phyloP scores from a whole-genome alignment of 108 stramenopile genomes.

The Hondaea fermentalgiana region DNA sequence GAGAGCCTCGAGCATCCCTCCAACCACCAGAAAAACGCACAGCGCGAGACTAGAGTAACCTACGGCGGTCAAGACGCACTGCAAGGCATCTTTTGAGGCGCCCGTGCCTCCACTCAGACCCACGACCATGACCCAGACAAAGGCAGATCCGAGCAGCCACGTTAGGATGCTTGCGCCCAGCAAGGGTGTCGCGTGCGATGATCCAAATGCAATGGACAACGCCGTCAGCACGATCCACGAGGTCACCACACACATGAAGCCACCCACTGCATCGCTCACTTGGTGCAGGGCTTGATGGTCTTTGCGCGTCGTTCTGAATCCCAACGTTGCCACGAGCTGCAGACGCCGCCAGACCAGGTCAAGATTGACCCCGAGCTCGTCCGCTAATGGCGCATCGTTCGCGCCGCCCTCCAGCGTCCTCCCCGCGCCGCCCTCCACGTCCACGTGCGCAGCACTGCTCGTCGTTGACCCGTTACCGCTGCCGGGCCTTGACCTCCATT shows the following conservation, averaged over 20 bases:
- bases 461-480: background rate
- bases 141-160: background rate
- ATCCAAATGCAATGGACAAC: background rate
- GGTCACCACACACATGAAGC: background rate
- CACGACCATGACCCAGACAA: background rate
- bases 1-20: background rate
- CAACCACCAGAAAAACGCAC: background rate
- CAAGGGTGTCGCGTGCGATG: background rate
- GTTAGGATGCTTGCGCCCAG: background rate
- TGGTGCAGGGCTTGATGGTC: background rate
- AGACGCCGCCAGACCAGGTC: background rate
- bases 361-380: background rate
- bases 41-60: background rate
- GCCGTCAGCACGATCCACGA: background rate
- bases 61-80: background rate
- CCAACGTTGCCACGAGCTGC: background rate
- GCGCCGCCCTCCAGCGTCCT: background rate
- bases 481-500: background rate
- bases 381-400: background rate
- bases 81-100: background rate
- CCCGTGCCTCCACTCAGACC: background rate
- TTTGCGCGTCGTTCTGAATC: background rate
- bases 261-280: background rate
- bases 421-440: background rate
- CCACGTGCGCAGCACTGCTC: background rate